phyloP scores from a whole-genome alignment of 768 basidiomycete species.

The Lentinula aciculospora region DNA sequence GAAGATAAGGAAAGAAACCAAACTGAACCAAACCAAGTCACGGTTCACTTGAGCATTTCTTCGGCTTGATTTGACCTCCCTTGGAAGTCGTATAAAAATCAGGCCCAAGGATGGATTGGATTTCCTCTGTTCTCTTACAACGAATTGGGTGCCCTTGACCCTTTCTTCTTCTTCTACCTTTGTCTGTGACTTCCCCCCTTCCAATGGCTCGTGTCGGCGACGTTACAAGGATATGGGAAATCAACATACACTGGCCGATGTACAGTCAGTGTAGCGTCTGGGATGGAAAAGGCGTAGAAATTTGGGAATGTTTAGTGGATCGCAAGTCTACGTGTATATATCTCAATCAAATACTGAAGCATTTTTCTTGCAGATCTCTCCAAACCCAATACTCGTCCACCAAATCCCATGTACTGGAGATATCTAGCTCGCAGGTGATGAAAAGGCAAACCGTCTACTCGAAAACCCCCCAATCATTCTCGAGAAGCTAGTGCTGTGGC shows the following conservation, averaged over 20 bases:
- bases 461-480: not conserved
- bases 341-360: slow-evolving; percentile 6
- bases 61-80: not conserved
- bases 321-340: slow-evolving; percentile 40
- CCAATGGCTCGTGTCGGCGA: slow-evolving; percentile 46
- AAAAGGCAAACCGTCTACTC: not conserved
- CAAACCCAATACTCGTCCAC: slow-evolving; percentile 43
- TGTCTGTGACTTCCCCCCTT: too few relatives aligned
- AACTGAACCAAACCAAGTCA: not conserved
- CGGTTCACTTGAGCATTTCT: not conserved
- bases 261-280: slow-evolving; percentile 69
- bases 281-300: slow-evolving; percentile 66
- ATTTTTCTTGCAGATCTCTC: slow-evolving; percentile 45
- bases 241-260: slow-evolving; percentile 57
- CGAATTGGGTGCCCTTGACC: not conserved
- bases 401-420: slow-evolving; percentile 41
- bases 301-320: slow-evolving; percentile 70
- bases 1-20: not conserved
- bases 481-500: not conserved
- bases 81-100: too few relatives aligned
- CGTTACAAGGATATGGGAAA: slow-evolving; percentile 67
- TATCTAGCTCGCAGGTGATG: slow-evolving; percentile 40
- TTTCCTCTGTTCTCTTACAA: not conserved
- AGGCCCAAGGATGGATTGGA: not conserved
- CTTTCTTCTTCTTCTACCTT: not conserved